Percentiles rank a stretch among this genome's conserved stretches.
These are phyloP conservation scores for Cladosporium sp. DNA, from an alignment of 2,329 filamentous ascomycete genomes.

Conservation along the genomic window DNA sequence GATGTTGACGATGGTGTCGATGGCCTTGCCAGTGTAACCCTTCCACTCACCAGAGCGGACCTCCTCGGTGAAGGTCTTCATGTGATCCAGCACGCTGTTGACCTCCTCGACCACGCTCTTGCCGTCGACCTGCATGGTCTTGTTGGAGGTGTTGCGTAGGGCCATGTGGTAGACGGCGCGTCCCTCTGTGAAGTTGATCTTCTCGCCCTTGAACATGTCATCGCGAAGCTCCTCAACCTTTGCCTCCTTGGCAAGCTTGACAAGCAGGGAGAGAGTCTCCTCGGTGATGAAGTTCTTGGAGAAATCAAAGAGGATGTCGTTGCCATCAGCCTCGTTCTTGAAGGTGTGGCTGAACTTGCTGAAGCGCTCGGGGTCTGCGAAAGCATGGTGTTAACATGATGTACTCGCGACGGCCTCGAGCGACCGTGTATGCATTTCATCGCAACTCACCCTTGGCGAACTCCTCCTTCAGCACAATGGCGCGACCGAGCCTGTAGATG, in stretches of 20 bases:
- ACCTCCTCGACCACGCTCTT: slow-evolving; percentile 93
- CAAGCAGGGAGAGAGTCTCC: slow-evolving; percentile 81
- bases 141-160: slow-evolving; percentile 83
- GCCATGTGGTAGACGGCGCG: slow-evolving; percentile 95
- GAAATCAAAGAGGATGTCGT: slow-evolving; percentile 95
- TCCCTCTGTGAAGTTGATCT: slow-evolving; percentile 99
- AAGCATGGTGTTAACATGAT: not conserved
- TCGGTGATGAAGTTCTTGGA: slow-evolving; percentile 98
- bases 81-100: slow-evolving; percentile 88
- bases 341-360: slow-evolving; percentile 87
- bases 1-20: slow-evolving; percentile 94
- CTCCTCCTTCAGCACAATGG: slow-evolving; percentile 88
- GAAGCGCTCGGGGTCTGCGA: slow-evolving; percentile 76
- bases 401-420: not conserved
- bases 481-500: slow-evolving; percentile 64
- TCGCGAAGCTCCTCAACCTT: slow-evolving; percentile 90
- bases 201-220: slow-evolving; percentile 94
- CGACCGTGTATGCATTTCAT: not conserved
- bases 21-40: slow-evolving; percentile 94
- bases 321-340: slow-evolving; percentile 71
- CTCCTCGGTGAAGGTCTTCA: slow-evolving; percentile 97
- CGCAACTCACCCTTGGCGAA: slow-evolving; percentile 62
- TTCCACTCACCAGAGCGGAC: slow-evolving; percentile 95
- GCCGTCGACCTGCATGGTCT: slow-evolving; percentile 81
- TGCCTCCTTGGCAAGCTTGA: slow-evolving; percentile 89